These are phyloP conservation scores for Gossypium ekmanianum DNA, from an alignment of 345 rosid genomes.

Conservation along the genomic window DNA sequence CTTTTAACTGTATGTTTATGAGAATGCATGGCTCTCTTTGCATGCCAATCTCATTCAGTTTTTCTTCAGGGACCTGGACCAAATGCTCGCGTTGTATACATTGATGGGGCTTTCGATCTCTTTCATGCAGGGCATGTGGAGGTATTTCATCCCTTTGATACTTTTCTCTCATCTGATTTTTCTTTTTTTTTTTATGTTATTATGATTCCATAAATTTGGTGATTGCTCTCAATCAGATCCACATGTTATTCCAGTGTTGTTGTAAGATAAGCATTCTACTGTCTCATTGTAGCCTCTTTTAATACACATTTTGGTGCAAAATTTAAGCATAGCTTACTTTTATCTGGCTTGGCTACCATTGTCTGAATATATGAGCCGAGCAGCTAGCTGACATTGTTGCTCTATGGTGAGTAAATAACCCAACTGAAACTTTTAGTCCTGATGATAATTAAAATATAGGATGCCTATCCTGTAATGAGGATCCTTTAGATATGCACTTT, in stretches of 20 bases:
- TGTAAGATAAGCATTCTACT: background rate
- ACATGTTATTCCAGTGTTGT: background rate
- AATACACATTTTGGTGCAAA: background rate
- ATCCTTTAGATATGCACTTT: background rate
- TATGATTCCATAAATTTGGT: background rate
- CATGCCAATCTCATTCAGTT: conserved; percentile 5
- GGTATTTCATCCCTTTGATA: conserved; percentile 36
- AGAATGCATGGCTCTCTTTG: background rate
- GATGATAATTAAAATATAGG: background rate
- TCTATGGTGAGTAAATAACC: background rate
- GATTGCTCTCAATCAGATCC: background rate
- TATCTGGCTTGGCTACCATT: background rate
- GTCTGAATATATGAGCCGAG: conserved; percentile 2
- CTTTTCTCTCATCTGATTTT: conserved; percentile 7
- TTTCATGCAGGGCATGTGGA: conserved; percentile 99
- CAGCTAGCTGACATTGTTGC: background rate
- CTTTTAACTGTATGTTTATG: conserved; percentile 10
- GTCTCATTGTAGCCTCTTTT: background rate
- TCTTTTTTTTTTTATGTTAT: background rate
- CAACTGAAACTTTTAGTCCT: background rate
- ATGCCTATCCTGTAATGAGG: background rate
- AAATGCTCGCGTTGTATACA: conserved; percentile 73
- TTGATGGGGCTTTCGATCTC: conserved; percentile 97
- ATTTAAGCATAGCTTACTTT: background rate
- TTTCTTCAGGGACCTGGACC: conserved; percentile 76